Percentiles rank a stretch among this genome's conserved stretches.
Evolutionary conservation across 768 basidiomycete species (phyloP).

Genomic region (Phlebiopsis flavidoalba): DNA sequence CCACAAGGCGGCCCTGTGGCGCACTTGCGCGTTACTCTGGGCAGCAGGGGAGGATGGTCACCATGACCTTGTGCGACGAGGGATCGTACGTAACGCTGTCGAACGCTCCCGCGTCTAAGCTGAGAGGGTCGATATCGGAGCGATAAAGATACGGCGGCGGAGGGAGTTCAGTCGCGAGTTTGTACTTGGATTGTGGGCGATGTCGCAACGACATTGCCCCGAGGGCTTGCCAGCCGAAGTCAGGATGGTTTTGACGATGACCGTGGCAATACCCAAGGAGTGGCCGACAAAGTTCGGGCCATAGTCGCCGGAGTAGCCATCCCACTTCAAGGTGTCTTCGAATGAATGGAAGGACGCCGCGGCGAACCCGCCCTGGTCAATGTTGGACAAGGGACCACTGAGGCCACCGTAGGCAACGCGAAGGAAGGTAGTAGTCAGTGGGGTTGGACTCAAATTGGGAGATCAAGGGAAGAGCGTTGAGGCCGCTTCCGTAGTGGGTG

Average conservation of each 20-base stretch:
- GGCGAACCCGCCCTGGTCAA: slow-evolving; percentile 54
- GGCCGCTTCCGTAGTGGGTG: slow-evolving; percentile 55
- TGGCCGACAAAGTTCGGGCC: slow-evolving; percentile 57
- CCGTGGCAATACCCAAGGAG: slow-evolving; percentile 39
- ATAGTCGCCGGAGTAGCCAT: slow-evolving; percentile 55
- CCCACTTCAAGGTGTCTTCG: slow-evolving; percentile 51
- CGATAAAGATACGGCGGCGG: slow-evolving; percentile 47
- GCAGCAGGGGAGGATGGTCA: slow-evolving; percentile 39
- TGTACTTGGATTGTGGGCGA: slow-evolving; percentile 39
- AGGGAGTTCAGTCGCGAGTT: slow-evolving; percentile 42
- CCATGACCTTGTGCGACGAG: slow-evolving; percentile 29
- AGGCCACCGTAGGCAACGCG: slow-evolving; percentile 49
- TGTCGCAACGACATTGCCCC: slow-evolving; percentile 42
- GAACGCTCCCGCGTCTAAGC: slow-evolving; percentile 50
- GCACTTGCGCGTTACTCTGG: slow-evolving; percentile 38
- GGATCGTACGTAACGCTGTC: slow-evolving; percentile 37
- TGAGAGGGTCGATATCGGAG: slow-evolving; percentile 42
- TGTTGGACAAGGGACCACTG: slow-evolving; percentile 49
- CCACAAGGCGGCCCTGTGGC: slow-evolving; percentile 38
- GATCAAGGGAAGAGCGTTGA: slow-evolving; percentile 51
- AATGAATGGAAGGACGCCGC: slow-evolving; percentile 58
- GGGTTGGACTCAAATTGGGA: slow-evolving; percentile 42
- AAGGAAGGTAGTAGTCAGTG: slow-evolving; percentile 44
- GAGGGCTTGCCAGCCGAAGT: slow-evolving; percentile 60
- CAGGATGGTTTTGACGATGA: slow-evolving; percentile 47